Evolutionary conservation across 768 basidiomycete genomes (phyloP).

Genomic region (Boletus rufocinnamomeus): DNA sequence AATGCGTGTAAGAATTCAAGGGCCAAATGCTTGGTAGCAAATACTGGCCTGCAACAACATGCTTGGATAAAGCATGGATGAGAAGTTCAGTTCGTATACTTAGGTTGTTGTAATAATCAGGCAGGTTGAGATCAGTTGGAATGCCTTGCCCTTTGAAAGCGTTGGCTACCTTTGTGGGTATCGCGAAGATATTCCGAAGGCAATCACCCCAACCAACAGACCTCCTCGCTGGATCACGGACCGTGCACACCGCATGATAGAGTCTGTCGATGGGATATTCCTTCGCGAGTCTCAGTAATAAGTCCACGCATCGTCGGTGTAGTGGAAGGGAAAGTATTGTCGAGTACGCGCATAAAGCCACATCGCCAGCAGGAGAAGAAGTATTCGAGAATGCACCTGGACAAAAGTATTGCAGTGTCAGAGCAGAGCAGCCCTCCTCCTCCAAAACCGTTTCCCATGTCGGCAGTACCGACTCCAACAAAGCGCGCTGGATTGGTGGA

Average conservation of each 20-base stretch:
- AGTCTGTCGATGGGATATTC: constrained; percentile 73
- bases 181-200: constrained; percentile 58
- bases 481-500: constrained; percentile 60
- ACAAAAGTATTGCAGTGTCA: constrained; percentile 73
- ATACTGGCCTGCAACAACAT: constrained; percentile 44
- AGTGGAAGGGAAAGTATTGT: constrained; percentile 57
- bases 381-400: constrained; percentile 62
- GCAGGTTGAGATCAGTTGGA: constrained; percentile 55
- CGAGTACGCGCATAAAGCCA: constrained; percentile 63
- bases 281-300: constrained; percentile 55
- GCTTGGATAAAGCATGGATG: constrained; percentile 45
- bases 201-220: constrained; percentile 72
- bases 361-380: constrained; percentile 48
- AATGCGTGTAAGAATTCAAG: constrained; percentile 31
- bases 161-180: constrained; percentile 84
- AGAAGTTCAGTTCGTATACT: constrained; percentile 54
- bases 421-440: constrained; percentile 44
- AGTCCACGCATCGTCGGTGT: constrained; percentile 47
- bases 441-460: constrained; percentile 62
- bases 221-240: constrained; percentile 25
- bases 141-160: constrained; percentile 47
- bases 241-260: constrained; percentile 50
- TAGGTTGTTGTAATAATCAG: constrained; percentile 55
- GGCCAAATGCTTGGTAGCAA: constrained; percentile 3
- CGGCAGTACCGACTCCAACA: constrained; percentile 67